Percentiles rank a stretch among this genome's conserved stretches.
These are phyloP conservation scores for Cryphonectria nitschkei DNA, from an alignment of 2,329 filamentous ascomycete genomes.

Conservation along the genomic window DNA sequence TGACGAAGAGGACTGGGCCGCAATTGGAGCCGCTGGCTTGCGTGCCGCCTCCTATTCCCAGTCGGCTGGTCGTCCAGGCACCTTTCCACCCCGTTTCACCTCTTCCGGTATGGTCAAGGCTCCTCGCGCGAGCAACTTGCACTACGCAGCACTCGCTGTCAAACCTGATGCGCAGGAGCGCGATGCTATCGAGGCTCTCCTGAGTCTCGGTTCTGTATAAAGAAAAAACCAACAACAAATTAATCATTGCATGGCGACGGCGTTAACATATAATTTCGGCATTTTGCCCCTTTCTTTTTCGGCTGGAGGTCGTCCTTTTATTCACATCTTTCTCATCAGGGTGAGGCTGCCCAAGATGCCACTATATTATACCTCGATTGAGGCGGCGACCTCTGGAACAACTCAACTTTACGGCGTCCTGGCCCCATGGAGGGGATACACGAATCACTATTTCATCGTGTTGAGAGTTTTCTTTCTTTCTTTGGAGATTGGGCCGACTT, in stretches of 20 bases:
- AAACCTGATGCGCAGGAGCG: conserved; percentile 73
- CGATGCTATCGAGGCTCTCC: conserved; percentile 79
- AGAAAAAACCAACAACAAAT: conserved; percentile 43
- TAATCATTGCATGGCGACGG: conserved; percentile 53
- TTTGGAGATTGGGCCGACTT: conserved; percentile 13
- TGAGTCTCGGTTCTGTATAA: conserved; percentile 81
- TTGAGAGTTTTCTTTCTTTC: conserved; percentile 1
- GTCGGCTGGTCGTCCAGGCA: conserved; percentile 55
- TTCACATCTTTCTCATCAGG: conserved; percentile 9
- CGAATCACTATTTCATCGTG: conserved; percentile 22
- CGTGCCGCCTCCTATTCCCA: conserved; percentile 63
- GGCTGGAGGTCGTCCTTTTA: conserved; percentile 18
- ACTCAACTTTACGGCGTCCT: conserved; percentile 25
- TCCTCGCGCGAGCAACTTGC: conserved; percentile 54
- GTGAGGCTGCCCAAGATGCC: conserved; percentile 11
- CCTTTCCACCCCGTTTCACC: conserved; percentile 53
- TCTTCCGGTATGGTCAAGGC: conserved; percentile 56
- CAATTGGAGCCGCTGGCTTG: conserved; percentile 83
- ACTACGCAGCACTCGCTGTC: conserved; percentile 54
- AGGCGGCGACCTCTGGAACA: conserved; percentile 31
- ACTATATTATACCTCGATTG: conserved; percentile 17
- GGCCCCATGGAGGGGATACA: conserved; percentile 14
- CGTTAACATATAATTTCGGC: conserved; percentile 46
- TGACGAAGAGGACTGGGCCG: conserved; percentile 95
- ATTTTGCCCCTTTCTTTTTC: conserved; percentile 2